Evolutionary conservation across 495 filamentous ascomycete genomes (phyloP), one percentile per base, ranked within the genome.

Genomic region (Lichenothelia convexa): DNA sequence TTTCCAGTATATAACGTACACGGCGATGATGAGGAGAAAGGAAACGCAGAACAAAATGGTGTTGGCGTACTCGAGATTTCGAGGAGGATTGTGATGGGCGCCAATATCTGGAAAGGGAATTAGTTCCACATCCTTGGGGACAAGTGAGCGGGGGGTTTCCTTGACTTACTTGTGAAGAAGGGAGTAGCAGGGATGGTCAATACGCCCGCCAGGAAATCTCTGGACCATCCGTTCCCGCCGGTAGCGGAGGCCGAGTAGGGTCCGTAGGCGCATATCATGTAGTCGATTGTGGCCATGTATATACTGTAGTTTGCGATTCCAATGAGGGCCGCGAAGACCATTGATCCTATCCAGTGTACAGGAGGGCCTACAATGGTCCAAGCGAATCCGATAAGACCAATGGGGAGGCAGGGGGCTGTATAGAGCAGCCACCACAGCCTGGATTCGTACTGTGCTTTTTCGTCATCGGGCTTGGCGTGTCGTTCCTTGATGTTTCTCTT

Each of bases 241-340:
- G 80, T 84, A 0, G 80, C 80, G 1, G 78, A 83, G 3, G 80
- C 76, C 18, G 76, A 73, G 51, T 82, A 84, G 0, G 73, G 75
- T 0, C 79, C 80, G 49, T 86, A 84, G 1, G 75, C 68, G 29
- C 68, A 72, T n/a, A 84, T 70, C 79, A 83, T 84, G 57, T 86
- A 86, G 44, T 86, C 79, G 39, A 84, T 79, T 0, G 80, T 82
- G 0, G 75, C 77, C 76, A 82, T 80, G 55, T 80, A 80, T 42
- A 80, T 80, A 18, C 46, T 27, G 47, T 75, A 60, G 37, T 80
- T 80, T 30, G 73, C 74, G 38, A 78, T 75, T 26, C 75, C 75
- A 32, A 80, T 65, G 34, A 80, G 58, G 22, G 65, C 65, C 9
- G 64, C 55, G 45, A 74, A 77, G 37, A 78, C 49, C 69, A 77